Percentiles rank a stretch among this genome's conserved stretches.
phyloP scores from a whole-genome alignment of 805 yeast species.

The Myxozyma mucilagina region DNA sequence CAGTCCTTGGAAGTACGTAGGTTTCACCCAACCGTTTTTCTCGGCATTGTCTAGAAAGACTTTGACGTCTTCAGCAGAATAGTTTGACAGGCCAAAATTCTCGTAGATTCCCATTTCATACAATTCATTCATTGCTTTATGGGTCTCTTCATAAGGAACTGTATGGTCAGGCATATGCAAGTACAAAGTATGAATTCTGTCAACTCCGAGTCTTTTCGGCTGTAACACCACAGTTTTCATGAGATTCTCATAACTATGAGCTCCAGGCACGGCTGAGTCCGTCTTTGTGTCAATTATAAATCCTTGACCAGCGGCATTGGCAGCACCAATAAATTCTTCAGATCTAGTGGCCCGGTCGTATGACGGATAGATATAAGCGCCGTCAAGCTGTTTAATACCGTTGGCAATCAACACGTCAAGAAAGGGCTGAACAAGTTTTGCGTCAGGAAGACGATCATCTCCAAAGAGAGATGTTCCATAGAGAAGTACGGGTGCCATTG shows the following conservation, averaged over 20 bases:
- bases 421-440: background rate
- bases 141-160: constrained; percentile 35
- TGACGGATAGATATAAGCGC: constrained; percentile 1
- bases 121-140: constrained; percentile 32
- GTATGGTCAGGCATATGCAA: constrained; percentile 33
- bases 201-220: background rate
- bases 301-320: constrained; percentile 5
- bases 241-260: background rate
- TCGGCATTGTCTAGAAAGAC: constrained; percentile 14
- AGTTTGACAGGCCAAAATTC: constrained; percentile 36
- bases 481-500: background rate
- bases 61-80: constrained; percentile 31
- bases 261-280: background rate
- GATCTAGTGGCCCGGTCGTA: background rate
- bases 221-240: background rate
- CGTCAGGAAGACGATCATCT: background rate
- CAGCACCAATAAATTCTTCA: constrained; percentile 1
- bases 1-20: constrained; percentile 6
- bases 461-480: constrained; percentile 4
- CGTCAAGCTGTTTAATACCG: constrained; percentile 7
- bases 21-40: constrained; percentile 6
- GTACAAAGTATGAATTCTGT: constrained; percentile 6
- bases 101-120: constrained; percentile 34
- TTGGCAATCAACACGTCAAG: constrained; percentile 2
- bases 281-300: constrained; percentile 5